Base-by-base conservation (phyloP, 2,329 filamentous ascomycete genomes). In the Metarhizium sp. region DNA sequence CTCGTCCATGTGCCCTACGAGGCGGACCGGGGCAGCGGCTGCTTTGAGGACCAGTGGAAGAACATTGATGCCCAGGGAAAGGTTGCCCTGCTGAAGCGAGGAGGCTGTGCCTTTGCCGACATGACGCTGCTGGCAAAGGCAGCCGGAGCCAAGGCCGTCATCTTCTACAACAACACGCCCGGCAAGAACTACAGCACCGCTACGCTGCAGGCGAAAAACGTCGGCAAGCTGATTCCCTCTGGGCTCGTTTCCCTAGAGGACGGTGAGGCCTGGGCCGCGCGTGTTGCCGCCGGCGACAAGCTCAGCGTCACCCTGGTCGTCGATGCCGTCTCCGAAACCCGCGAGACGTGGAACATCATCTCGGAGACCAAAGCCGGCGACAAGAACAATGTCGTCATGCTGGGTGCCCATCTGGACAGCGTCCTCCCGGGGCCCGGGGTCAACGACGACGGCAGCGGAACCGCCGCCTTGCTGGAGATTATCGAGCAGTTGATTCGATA, bases 81-180 rank as follows among this genome's bases (percentile, higher is more conserved):
- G 62, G 65, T 77, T 49, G 68, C 69, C 4, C 71, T 78, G 29
- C 61, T 78, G n/a, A 74, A 75, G 68, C 69, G 74, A 14, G 74
- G 75, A 34, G 54, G 51, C 25, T 78, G 75, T 57, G 64, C 67
- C n/a, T 69, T 76, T 42, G 54, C 68, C 4, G 67, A 71, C 54
- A 77, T 76, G 64, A 63, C 74, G 40, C 71, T 68, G 61, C 67
- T 75, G 4, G 75, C 75, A 40, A 70, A 65, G 59, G 64, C 66
- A 2, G 65, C 71, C 34, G 74, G 74, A 42, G 75, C 74, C 2
- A 13, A 71, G 5, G 74, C 67, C 42, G 71, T 78, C 1, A 69
- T 87, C 51, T 72, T 87, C 56, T 86, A 83, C 69, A 81, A 87
- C 74, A 82, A 85, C 58, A 71, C 67, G 2, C 66, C 75, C 0